Conservation (phyloP, 495 filamentous ascomycete species). For the Penicillium paxilli region DNA sequence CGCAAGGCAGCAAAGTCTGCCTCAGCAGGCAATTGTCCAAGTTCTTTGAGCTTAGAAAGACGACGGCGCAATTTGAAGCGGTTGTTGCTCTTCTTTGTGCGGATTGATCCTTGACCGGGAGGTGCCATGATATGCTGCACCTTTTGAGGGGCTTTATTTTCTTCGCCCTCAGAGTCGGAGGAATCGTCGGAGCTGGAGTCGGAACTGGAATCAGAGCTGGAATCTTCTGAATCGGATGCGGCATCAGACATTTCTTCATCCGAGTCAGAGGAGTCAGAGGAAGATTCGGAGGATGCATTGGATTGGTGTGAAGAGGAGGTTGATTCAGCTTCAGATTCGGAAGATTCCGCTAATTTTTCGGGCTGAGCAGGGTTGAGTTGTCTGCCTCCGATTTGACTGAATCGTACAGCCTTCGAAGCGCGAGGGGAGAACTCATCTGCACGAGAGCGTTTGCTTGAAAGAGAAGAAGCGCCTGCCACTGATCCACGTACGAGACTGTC, state of each 20-base stretch:
- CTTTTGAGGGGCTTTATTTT: background rate
- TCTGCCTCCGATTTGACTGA: constrained; percentile 21
- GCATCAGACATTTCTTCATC: constrained; percentile 3
- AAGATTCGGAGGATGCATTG: constrained; percentile 13
- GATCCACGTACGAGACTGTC: constrained; percentile 15
- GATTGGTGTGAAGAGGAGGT: constrained; percentile 19
- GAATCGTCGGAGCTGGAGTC: constrained; percentile 33
- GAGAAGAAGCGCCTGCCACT: constrained; percentile 19
- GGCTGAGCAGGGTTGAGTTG: background rate
- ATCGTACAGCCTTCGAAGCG: constrained; percentile 37
- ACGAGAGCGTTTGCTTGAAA: constrained; percentile 29
- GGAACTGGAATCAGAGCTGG: constrained; percentile 4
- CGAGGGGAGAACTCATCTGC: constrained; percentile 24
- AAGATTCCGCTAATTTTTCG: background rate
- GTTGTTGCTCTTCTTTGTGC: constrained; percentile 56
- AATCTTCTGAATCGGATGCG: constrained; percentile 11
- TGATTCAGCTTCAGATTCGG: constrained; percentile 13
- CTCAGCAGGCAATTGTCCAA: constrained; percentile 46
- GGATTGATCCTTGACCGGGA: constrained; percentile 44
- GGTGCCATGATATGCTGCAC: constrained; percentile 20
- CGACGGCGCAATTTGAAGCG: constrained; percentile 49
- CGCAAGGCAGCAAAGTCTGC: constrained; percentile 50
- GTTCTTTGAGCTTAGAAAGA: constrained; percentile 49
- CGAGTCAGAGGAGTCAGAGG: constrained; percentile 1
- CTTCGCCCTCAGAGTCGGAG: constrained; percentile 32